Base-by-base conservation (phyloP, 257 asterid species). In the Solanum paucissectum region DNA sequence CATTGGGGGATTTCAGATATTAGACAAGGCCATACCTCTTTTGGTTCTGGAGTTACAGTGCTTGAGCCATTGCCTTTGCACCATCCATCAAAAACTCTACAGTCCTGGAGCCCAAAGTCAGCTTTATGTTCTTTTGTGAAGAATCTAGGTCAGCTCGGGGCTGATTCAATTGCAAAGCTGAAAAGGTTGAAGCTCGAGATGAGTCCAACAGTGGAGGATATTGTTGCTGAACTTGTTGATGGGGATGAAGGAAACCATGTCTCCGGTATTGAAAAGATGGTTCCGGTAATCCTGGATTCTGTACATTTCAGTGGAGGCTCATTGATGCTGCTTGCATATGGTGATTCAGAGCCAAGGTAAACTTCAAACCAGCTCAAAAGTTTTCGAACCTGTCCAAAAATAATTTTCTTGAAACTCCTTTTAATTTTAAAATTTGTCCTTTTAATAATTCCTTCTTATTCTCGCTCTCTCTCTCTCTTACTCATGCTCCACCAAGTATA, bases 281-380 rank as follows among this genome's bases (percentile, higher is more conserved):
- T 93, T 91, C 99, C 99, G 16, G 62, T 95, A 46, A 88, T 94
- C 90, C 94, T 97, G 36, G 99, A 97, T 92, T 94, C 98, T 52
- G 96, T 97, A 82, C 94, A 94, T 91, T 93, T 92, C 88, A 92
- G 89, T 90, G 99, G 96, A 68, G 99, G 99, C 42, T 92, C 96
- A 62, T 88, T 97, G 87, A 93, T 97, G 98, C 91, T 97, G 89
- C 99, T 97, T 7, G 99, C 98, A 38, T 97, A 97, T 90, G 99
- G 99, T 84, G 99, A 97, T 90, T 86, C 88, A 64, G 99, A 97
- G 90, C 98, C 99, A 33, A 96, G 99, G 99, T 97, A 91, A 88
- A 79, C 87, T 74, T 90, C 58, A 66, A 11, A 21, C 21, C 60
- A 84, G 66, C 88, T 87, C 38, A 76, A 82, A 86, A 58, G 74